These are phyloP conservation scores for Penicillium sp. DNA, from an alignment of 2,329 filamentous ascomycete genomes.

Conservation along the genomic window DNA sequence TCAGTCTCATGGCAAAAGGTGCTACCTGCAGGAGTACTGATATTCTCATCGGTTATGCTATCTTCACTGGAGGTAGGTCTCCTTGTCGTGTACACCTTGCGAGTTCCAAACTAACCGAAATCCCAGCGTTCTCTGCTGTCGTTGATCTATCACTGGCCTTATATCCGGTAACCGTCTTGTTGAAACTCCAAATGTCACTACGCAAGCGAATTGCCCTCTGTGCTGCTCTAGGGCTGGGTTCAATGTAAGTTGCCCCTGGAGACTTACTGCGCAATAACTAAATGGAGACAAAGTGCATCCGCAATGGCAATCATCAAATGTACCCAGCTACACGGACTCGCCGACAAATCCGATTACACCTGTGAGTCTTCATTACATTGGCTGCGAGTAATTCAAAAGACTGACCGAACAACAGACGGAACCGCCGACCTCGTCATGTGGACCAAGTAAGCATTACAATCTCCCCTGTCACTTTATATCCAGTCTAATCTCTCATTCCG, in stretches of 20 bases:
- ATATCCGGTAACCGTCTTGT: conserved; percentile 27
- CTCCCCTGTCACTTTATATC: background rate
- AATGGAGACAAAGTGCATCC: conserved; percentile 25
- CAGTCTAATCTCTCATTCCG: background rate
- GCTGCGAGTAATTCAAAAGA: background rate
- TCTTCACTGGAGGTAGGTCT: conserved; percentile 40
- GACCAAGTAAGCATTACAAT: conserved; percentile 37
- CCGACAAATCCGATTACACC: conserved; percentile 28
- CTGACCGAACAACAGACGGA: conserved; percentile 20
- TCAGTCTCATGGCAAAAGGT: conserved; percentile 23
- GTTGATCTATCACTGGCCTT: conserved; percentile 36
- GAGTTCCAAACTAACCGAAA: background rate
- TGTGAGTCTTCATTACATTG: conserved; percentile 21
- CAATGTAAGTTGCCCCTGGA: conserved; percentile 23
- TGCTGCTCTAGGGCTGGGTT: conserved; percentile 28
- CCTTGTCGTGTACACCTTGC: background rate
- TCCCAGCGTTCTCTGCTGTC: conserved; percentile 28
- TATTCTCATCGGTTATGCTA: conserved; percentile 41
- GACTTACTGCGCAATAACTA: background rate
- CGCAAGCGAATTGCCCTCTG: conserved; percentile 13
- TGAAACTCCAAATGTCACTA: conserved; percentile 12
- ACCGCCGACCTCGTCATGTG: conserved; percentile 46
- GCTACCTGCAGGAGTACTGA: conserved; percentile 37
- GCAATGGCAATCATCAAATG: conserved; percentile 35
- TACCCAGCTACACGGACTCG: conserved; percentile 29